A percentile compares a stretch with the other conserved stretches of the same genome.
phyloP scores from a whole-genome alignment of 2,329 filamentous ascomycete species.

The Cercospora citrullina region DNA sequence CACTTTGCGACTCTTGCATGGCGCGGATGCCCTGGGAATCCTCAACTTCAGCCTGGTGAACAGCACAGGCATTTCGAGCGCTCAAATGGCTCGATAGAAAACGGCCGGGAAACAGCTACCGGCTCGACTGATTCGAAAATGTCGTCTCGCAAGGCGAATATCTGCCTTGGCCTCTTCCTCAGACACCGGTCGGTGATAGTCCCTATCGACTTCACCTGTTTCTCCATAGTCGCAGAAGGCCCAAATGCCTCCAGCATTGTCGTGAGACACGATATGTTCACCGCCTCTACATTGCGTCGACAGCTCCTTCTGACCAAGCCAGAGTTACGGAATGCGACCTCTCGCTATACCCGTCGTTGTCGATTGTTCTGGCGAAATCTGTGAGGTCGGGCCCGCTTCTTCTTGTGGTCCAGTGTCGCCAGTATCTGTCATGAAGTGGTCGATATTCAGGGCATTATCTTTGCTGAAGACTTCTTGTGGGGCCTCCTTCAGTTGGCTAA shows the following conservation, averaged over 20 bases:
- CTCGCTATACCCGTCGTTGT: not conserved
- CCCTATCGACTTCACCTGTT: not conserved
- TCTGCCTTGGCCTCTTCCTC: not conserved
- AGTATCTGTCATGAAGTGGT: not conserved
- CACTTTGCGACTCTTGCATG: not conserved
- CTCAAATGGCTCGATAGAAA: not conserved
- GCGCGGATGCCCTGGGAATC: not conserved
- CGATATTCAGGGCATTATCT: not conserved
- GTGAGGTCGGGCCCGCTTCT: not conserved
- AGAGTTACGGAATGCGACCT: too few species aligned
- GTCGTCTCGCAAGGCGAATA: not conserved
- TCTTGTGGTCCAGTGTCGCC: not conserved
- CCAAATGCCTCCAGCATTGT: not conserved
- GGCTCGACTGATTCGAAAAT: not conserved
- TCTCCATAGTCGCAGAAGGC: not conserved
- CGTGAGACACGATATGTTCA: not conserved
- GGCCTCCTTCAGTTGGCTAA: slow-evolving; percentile 19
- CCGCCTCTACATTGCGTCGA: not conserved
- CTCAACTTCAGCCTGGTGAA: not conserved
- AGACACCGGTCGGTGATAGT: not conserved
- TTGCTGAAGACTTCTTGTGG: slow-evolving; percentile 10
- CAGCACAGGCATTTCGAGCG: not conserved
- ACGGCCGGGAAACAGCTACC: not conserved
- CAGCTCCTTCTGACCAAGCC: not conserved
- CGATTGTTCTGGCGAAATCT: not conserved